These are phyloP conservation scores for Calonectria leucothoes DNA, from an alignment of 2,329 filamentous ascomycete genomes.

Conservation along the genomic window DNA sequence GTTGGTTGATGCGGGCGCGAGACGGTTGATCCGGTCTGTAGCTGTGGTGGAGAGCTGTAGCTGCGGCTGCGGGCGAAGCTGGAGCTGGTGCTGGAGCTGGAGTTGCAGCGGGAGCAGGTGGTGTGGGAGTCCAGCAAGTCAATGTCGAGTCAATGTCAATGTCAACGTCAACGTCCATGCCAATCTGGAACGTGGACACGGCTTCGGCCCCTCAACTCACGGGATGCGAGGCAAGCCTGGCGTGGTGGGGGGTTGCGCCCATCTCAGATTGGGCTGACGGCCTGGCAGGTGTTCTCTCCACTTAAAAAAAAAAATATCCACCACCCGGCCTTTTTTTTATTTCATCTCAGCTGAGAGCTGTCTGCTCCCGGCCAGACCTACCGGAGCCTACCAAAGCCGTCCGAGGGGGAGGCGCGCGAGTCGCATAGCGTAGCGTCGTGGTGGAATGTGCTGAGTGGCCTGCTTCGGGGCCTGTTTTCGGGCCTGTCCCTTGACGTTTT, in stretches of 20 bases:
- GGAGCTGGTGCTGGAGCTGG: not conserved
- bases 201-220: constrained; percentile 6
- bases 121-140: not conserved
- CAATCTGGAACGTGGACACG: constrained; percentile 7
- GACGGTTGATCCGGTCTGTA: not conserved
- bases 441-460: constrained; percentile 9
- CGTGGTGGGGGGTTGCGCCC: not conserved
- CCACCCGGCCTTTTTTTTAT: not conserved
- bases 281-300: constrained; percentile 6
- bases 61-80: not conserved
- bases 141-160: not conserved
- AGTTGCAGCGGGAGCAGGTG: not conserved
- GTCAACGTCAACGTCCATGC: not conserved
- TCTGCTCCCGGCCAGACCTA: no score
- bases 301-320: constrained; percentile 8
- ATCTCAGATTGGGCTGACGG: constrained; percentile 4
- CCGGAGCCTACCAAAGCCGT: not conserved
- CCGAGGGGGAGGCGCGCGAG: not conserved
- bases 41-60: not conserved
- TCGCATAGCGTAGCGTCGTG: not conserved
- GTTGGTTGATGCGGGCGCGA: not conserved
- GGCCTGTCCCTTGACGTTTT: not conserved
- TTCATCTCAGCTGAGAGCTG: not conserved
- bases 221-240: not conserved
- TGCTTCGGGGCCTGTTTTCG: not conserved